Conservation (phyloP, 106 monocot species). For the Allium cepa region DNA sequence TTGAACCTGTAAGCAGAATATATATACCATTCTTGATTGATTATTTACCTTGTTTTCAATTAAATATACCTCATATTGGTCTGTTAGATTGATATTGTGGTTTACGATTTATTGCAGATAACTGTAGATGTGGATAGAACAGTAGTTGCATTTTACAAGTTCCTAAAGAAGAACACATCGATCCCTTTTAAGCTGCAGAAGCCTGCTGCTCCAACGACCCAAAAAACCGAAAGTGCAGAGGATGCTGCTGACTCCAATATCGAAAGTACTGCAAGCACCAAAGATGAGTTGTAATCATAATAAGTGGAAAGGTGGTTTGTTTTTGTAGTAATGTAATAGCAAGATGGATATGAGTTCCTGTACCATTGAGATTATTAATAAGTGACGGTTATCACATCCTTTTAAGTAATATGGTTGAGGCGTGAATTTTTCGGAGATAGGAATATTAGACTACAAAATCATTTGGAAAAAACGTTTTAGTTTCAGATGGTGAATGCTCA, state of each 20-base stretch:
- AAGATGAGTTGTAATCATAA: slow-evolving; percentile 46
- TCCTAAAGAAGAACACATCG: slow-evolving; percentile 77
- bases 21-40: background rate
- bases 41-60: background rate
- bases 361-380: background rate
- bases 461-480: no score
- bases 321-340: slow-evolving; percentile 1
- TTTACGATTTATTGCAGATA: background rate
- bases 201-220: slow-evolving; percentile 13
- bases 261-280: slow-evolving; percentile 10
- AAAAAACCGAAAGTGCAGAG: slow-evolving; percentile 11
- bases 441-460: no score
- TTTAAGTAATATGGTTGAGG: no score
- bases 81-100: background rate
- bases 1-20: slow-evolving; percentile 68
- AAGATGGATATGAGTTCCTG: background rate
- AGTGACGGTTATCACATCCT: background rate
- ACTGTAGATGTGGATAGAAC: slow-evolving; percentile 65
- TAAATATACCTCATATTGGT: background rate
- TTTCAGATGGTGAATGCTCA: no score
- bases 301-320: background rate
- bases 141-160: slow-evolving; percentile 84
- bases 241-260: slow-evolving; percentile 3
- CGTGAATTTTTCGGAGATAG: no score
- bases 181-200: slow-evolving; percentile 90